These are phyloP conservation scores for Pulicaria dysenterica DNA, from an alignment of 129 eudicot species.

Conservation along the genomic window DNA sequence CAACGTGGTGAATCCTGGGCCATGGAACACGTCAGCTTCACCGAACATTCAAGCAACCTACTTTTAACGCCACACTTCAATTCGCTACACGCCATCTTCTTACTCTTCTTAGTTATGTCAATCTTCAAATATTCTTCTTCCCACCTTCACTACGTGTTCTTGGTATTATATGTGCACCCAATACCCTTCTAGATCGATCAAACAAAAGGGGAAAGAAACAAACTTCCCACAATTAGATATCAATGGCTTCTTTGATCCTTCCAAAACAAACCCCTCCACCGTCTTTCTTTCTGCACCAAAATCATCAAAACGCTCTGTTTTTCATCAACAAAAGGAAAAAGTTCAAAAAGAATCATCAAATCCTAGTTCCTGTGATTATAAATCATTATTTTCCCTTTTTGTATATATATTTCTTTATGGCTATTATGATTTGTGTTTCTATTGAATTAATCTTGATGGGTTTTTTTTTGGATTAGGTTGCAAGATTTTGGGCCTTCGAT, in stretches of 20 bases:
- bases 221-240: neutral
- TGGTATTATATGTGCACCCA: constrained; percentile 18
- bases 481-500: constrained; percentile 89
- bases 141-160: constrained; percentile 23
- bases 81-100: constrained; percentile 34
- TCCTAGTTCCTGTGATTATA: constrained; percentile 56
- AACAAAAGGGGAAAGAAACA: neutral
- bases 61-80: constrained; percentile 31
- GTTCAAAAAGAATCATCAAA: constrained; percentile 37
- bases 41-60: constrained; percentile 36
- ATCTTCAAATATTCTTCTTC: constrained; percentile 19
- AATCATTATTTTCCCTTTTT: neutral
- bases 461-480: constrained; percentile 56
- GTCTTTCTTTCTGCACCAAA: constrained; percentile 12
- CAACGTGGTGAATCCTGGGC: constrained; percentile 34
- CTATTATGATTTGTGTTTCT: neutral
- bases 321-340: constrained; percentile 45
- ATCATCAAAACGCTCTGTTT: constrained; percentile 25
- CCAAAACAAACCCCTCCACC: constrained; percentile 51
- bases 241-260: constrained; percentile 61
- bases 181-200: neutral
- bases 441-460: constrained; percentile 14
- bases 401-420: neutral
- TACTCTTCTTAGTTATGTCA: constrained; percentile 23
- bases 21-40: constrained; percentile 37